These are phyloP conservation scores for Huntiella decipiens DNA, from an alignment of 2,329 filamentous ascomycete species.

Conservation along the genomic window DNA sequence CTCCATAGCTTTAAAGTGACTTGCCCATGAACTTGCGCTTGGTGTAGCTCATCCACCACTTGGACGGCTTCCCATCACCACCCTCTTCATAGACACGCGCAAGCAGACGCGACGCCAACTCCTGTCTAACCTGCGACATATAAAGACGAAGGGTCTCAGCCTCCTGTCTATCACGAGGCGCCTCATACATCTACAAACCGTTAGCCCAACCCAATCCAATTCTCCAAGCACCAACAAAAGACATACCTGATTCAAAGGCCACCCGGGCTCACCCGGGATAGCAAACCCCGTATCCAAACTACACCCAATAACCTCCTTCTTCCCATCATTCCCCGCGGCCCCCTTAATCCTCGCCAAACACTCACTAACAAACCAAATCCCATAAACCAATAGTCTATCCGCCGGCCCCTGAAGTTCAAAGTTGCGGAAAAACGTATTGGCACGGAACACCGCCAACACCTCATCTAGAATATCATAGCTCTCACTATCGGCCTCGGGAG, in stretches of 20 bases:
- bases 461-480: conserved; percentile 96
- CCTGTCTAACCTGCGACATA: conserved; percentile 80
- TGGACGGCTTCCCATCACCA: conserved; percentile 47
- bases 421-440: conserved; percentile 98
- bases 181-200: conserved; percentile 57
- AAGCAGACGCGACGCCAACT: conserved; percentile 65
- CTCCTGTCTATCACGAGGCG: conserved; percentile 70
- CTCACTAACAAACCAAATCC: conserved; percentile 86
- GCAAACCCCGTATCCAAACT: conserved; percentile 88
- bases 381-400: conserved; percentile 87
- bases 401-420: conserved; percentile 97
- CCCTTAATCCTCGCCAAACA: conserved; percentile 69
- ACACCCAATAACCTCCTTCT: conserved; percentile 68
- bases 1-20: conserved; percentile 37
- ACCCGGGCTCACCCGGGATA: conserved; percentile 80
- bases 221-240: background rate
- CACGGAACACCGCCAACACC: conserved; percentile 77
- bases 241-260: conserved; percentile 71
- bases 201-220: background rate
- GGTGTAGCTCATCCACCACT: conserved; percentile 98
- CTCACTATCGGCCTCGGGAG: conserved; percentile 66
- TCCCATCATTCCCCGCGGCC: conserved; percentile 39
- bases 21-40: conserved; percentile 99
- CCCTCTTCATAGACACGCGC: conserved; percentile 70
- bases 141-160: conserved; percentile 80